Base-by-base conservation (phyloP, 2,329 filamentous ascomycete genomes). In the Beauveria sp. region DNA sequence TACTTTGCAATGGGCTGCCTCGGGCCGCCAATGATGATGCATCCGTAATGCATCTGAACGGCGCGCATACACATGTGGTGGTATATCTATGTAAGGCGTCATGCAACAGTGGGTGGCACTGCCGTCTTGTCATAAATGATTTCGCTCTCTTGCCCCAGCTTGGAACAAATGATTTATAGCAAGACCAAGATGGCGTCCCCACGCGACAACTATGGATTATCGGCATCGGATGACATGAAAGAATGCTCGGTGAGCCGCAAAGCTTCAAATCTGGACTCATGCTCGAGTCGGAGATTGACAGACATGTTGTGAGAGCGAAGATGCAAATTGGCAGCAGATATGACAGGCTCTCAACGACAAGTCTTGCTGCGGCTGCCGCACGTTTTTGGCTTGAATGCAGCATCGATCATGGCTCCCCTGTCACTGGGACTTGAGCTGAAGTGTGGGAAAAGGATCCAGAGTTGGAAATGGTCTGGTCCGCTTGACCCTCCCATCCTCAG, bases 381-480 rank as follows among this genome's bases (percentile, higher is more conserved):
- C 24, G 30, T 18, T 37, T 22, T 37, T 3, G 8, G 24, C 4
- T 30, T 14, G 22, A 20, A 30, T 14, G 24, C 20, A 30, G 37
- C 18, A 55, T 20, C 8, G 24, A n/a, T 56, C 44, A 3, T n/a
- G 34, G 34, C 14, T 37, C 34, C 34, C 34, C 34, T 37, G 34
- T 37, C 34, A 37, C 12, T 16, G 5, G 12, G 34, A 37, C 12
- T 34, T 58, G 34, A 34, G 55, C 55, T 57, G 46, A 57, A 50
- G 41, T 57, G 30, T 50, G 44, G 55, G 55, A 50, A 30, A 50
- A 50, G 12, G 30, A 28, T 28, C 44, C 55, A 57, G 44, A 57
- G 55, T 57, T 50, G 55, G 55, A 40, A 50, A 50, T 50, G 55
- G 55, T 57, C 30, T 50, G 20, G 30, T 20, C 44, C 44, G 44